These are phyloP conservation scores for Lodderomyces oxycetoniae DNA, from an alignment of 1,139 yeast species.

Conservation along the genomic window DNA sequence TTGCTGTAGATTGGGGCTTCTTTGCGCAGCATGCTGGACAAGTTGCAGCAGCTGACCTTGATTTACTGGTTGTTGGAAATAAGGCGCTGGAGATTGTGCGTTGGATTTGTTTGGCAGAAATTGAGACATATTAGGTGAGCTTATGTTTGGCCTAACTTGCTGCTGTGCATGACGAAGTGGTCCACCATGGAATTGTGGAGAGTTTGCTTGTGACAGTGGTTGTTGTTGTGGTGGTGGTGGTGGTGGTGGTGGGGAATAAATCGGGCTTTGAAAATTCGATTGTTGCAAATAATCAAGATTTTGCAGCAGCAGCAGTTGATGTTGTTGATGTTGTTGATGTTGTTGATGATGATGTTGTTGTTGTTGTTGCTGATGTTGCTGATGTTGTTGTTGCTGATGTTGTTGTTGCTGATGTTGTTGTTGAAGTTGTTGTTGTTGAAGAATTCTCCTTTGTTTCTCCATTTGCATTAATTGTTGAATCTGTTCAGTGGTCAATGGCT, in stretches of 20 bases:
- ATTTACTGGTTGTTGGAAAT: constrained; percentile 1
- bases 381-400: constrained; percentile 11
- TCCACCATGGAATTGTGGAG: constrained; percentile 6
- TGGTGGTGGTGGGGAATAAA: neutral
- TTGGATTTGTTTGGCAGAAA: constrained; percentile 4
- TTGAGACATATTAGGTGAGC: constrained; percentile 3
- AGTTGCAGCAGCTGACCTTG: constrained; percentile 3
- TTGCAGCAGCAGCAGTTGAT: too few species aligned
- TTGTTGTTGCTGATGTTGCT: constrained; percentile 4
- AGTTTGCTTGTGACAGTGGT: neutral
- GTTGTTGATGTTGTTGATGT: constrained; percentile 5
- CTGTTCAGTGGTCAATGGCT: constrained; percentile 53
- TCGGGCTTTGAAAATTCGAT: neutral
- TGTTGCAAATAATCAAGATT: constrained; percentile 2
- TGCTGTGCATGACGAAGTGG: constrained; percentile 14
- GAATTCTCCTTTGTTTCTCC: constrained; percentile 48
- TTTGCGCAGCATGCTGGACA: neutral
- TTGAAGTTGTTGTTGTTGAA: constrained; percentile 36
- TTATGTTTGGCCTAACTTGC: constrained; percentile 1
- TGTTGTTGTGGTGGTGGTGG: neutral
- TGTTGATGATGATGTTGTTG: neutral
- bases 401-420: constrained; percentile 14
- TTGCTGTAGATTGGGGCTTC: constrained; percentile 10
- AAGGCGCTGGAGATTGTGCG: neutral
- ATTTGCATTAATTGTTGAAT: constrained; percentile 49